phyloP scores from a whole-genome alignment of 257 asterid species.

The Ballota nigra region DNA sequence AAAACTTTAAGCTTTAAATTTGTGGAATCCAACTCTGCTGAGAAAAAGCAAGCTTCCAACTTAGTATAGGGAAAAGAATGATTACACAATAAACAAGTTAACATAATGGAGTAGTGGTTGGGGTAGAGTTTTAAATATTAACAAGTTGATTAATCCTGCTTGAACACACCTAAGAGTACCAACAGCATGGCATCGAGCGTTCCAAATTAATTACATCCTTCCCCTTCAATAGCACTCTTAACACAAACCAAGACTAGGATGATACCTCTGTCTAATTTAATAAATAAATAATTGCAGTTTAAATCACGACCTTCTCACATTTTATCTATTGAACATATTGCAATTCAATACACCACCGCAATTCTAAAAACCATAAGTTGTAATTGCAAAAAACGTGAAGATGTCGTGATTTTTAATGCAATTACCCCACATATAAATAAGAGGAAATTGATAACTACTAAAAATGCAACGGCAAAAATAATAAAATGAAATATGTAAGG shows the following conservation, averaged over 20 bases:
- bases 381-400: too few relatives aligned
- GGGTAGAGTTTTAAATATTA: background rate
- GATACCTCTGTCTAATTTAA: background rate
- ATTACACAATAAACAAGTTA: background rate
- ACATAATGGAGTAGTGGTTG: background rate
- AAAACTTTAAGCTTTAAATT: background rate
- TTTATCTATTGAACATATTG: too few relatives aligned
- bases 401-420: too few relatives aligned
- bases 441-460: too few relatives aligned
- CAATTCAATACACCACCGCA: too few relatives aligned
- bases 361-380: too few relatives aligned
- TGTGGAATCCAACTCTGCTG: background rate
- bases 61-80: background rate
- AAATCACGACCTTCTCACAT: too few relatives aligned
- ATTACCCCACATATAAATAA: too few relatives aligned
- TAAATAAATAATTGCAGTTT: too few relatives aligned
- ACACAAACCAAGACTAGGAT: slow-evolving; percentile 10
- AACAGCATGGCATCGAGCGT: slow-evolving; percentile 83
- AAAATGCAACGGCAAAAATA: too few relatives aligned
- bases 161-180: too few relatives aligned
- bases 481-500: too few relatives aligned
- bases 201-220: slow-evolving; percentile 62
- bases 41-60: slow-evolving; percentile 10
- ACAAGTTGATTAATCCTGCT: slow-evolving; percentile 16
- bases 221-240: slow-evolving; percentile 47